Evolutionary conservation across 768 basidiomycete genomes (phyloP).

Genomic region (Boletus subcaerulescens): DNA sequence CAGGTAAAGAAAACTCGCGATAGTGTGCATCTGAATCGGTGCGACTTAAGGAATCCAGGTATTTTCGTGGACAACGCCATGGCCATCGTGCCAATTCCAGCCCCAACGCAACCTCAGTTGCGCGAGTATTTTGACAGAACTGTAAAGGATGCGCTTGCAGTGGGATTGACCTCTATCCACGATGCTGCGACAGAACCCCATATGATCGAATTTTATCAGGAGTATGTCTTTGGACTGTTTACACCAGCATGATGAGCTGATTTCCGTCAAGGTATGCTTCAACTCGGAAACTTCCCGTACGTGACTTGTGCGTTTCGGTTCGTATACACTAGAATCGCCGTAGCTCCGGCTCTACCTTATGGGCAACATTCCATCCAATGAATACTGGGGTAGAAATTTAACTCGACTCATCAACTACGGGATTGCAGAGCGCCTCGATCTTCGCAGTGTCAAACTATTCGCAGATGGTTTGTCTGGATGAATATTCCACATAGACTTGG

Average conservation of each 20-base stretch:
- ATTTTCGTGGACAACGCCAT: conserved; percentile 90
- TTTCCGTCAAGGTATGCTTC: conserved; percentile 58
- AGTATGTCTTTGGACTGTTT: conserved; percentile 38
- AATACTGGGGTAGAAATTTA: conserved; percentile 66
- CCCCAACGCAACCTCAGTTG: conserved; percentile 54
- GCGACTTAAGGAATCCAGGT: conserved; percentile 35
- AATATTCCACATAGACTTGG: background rate
- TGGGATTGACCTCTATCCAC: conserved; percentile 84
- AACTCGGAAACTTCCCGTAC: conserved; percentile 62
- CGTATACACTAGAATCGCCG: background rate
- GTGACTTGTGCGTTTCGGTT: conserved; percentile 17
- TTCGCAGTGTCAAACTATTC: conserved; percentile 71
- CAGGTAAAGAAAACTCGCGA: conserved; percentile 42
- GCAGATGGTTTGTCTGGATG: conserved; percentile 55
- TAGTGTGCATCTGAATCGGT: background rate
- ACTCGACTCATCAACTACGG: conserved; percentile 61
- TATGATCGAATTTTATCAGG: conserved; percentile 61
- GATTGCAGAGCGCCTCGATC: conserved; percentile 47
- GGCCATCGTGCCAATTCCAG: conserved; percentile 64
- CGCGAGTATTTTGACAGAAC: conserved; percentile 64
- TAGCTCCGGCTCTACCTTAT: conserved; percentile 64
- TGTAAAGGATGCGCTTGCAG: conserved; percentile 64
- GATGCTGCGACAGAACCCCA: conserved; percentile 62
- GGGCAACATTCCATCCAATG: conserved; percentile 48
- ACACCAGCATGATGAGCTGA: background rate